phyloP scores from a whole-genome alignment of 169 alveolate species.

The Eimeria sp. region DNA sequence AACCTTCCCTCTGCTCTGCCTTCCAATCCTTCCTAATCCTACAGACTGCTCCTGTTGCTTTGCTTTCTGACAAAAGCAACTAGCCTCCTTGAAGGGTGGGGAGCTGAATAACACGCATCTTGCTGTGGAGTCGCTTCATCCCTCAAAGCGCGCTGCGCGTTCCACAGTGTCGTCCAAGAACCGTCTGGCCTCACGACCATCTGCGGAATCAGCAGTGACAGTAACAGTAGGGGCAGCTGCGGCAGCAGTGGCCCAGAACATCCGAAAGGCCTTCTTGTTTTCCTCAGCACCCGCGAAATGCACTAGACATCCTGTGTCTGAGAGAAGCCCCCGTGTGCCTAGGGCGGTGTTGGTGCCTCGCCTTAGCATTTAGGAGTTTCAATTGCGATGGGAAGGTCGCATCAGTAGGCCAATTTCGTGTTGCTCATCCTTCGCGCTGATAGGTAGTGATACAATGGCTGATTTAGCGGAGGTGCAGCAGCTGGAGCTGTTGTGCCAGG shows the following conservation, averaged over 20 bases:
- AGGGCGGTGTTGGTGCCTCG: constrained; percentile 57
- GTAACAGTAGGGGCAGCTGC: constrained; percentile 8
- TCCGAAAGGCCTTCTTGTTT: not conserved
- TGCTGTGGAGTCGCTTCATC: not conserved
- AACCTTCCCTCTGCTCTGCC: constrained; percentile 13
- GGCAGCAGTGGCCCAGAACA: not conserved
- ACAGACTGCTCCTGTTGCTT: not conserved
- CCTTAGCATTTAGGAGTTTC: not conserved
- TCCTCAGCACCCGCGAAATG: constrained; percentile 41
- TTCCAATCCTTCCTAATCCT: not conserved
- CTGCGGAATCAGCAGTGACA: constrained; percentile 32
- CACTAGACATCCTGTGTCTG: constrained; percentile 2
- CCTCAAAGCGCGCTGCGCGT: constrained; percentile 1
- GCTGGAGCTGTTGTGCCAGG: constrained; percentile 86
- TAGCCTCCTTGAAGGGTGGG: constrained; percentile 13
- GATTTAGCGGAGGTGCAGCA: constrained; percentile 84
- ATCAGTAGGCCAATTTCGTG: constrained; percentile 21
- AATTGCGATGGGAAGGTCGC: constrained; percentile 69
- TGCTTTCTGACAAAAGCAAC: constrained; percentile 1
- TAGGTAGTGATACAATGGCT: constrained; percentile 59
- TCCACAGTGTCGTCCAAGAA: not conserved
- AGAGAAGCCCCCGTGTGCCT: constrained; percentile 39
- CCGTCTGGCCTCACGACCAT: constrained; percentile 18
- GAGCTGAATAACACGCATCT: constrained; percentile 2
- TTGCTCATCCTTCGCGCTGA: constrained; percentile 48